Evolutionary conservation across 2,329 filamentous ascomycete species (phyloP).

Genomic region (Blastomyces silverae): DNA sequence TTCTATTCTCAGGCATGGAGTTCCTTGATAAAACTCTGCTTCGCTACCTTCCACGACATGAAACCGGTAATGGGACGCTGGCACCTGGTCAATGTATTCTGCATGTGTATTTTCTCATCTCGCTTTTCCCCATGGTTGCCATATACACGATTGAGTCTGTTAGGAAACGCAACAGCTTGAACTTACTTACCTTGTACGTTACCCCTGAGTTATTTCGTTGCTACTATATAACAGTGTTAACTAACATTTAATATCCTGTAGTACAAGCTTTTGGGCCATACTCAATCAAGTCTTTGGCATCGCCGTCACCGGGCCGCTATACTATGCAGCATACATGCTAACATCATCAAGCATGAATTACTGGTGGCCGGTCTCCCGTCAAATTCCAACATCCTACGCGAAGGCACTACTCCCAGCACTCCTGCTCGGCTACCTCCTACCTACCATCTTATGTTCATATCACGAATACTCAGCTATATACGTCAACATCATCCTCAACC

Average conservation of each 20-base stretch:
- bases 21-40: background rate
- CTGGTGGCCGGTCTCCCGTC: background rate
- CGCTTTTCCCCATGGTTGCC: background rate
- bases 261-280: constrained; percentile 2
- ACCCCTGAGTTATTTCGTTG: background rate
- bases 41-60: background rate
- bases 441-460: background rate
- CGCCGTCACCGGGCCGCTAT: background rate
- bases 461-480: background rate
- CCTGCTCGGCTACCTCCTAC: background rate
- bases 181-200: constrained; percentile 1
- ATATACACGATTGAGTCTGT: constrained; percentile 2
- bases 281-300: background rate
- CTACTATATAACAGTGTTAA: background rate
- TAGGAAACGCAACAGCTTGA: constrained; percentile 6
- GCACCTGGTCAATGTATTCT: background rate
- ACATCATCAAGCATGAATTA: background rate
- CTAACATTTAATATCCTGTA: background rate
- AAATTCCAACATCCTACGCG: background rate
- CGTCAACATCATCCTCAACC: background rate
- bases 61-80: background rate
- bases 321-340: constrained; percentile 1
- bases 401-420: background rate
- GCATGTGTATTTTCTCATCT: background rate
- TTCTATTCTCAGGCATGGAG: background rate